Evolutionary conservation across 108 stramenopile genomes (phyloP).

Genomic region (Cafeteria roenbergensis): DNA sequence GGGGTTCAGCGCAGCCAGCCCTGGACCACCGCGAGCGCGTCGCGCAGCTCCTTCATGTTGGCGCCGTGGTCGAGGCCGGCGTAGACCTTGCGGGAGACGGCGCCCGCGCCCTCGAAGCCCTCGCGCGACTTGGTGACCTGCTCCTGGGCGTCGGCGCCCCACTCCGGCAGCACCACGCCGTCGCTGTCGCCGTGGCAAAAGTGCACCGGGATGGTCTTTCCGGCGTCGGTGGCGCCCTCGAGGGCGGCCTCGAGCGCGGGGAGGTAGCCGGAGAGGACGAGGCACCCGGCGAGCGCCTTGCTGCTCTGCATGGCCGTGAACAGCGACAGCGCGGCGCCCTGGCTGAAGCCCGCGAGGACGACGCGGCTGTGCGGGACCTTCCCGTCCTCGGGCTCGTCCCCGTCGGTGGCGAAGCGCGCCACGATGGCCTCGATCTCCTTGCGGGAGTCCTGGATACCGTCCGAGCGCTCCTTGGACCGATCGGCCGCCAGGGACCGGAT

Average conservation of each 20-base stretch:
- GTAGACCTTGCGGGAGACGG: background rate
- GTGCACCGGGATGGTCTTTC: background rate
- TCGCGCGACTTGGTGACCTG: background rate
- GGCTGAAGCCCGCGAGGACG: conserved; percentile 76
- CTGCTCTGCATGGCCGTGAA: conserved; percentile 52
- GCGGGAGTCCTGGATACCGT: conserved; percentile 59
- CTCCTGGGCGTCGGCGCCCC: background rate
- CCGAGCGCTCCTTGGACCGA: conserved; percentile 65
- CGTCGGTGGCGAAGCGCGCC: too few relatives aligned
- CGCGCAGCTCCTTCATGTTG: background rate
- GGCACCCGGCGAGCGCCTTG: background rate
- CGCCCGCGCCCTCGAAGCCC: too few relatives aligned
- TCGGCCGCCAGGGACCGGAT: conserved; percentile 62
- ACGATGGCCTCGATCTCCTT: conserved; percentile 40
- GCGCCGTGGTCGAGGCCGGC: background rate
- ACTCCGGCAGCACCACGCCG: background rate
- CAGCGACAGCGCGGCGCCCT: conserved; percentile 72
- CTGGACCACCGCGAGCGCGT: background rate
- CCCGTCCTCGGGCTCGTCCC: conserved; percentile 44
- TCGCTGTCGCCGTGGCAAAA: background rate
- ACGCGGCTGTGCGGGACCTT: conserved; percentile 63
- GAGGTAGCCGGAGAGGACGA: background rate
- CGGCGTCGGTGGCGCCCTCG: background rate
- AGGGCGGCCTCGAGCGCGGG: background rate
- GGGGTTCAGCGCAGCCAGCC: background rate